Conservation (phyloP, 1,284 basidiomycete species). For the Anthracocystis walkeri region DNA sequence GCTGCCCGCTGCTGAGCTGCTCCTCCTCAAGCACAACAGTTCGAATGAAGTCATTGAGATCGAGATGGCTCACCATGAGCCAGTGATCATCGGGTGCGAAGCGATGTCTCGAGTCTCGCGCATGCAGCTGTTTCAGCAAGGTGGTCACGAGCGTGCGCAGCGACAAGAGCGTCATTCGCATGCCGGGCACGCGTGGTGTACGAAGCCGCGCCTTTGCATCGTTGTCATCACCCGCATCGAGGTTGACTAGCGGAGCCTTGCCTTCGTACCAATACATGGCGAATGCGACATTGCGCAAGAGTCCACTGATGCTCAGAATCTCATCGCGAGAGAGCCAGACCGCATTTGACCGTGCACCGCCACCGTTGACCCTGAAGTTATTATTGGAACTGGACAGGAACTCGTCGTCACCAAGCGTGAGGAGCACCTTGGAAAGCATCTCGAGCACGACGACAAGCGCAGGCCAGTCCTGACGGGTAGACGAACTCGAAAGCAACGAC, state of each 20-base stretch:
- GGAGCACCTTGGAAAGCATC: constrained; percentile 84
- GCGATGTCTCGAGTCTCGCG: constrained; percentile 55
- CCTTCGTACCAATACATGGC: constrained; percentile 81
- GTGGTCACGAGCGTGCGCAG: constrained; percentile 57
- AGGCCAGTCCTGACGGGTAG: constrained; percentile 68
- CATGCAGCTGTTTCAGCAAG: constrained; percentile 65
- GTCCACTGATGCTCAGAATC: constrained; percentile 77
- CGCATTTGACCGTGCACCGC: constrained; percentile 16
- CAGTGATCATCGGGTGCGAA: constrained; percentile 77
- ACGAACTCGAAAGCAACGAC: constrained; percentile 11
- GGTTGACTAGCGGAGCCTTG: constrained; percentile 37
- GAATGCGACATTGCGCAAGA: constrained; percentile 83
- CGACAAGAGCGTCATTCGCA: constrained; percentile 48
- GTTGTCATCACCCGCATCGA: constrained; percentile 19
- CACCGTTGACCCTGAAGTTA: constrained; percentile 9
- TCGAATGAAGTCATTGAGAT: constrained; percentile 87
- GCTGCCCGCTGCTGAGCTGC: constrained; percentile 51
- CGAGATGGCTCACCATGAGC: constrained; percentile 79
- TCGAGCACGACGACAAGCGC: constrained; percentile 84
- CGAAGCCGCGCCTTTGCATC: constrained; percentile 1
- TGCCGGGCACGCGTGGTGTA: constrained; percentile 50
- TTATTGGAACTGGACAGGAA: constrained; percentile 76
- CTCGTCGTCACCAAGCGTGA: constrained; percentile 96
- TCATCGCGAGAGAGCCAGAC: constrained; percentile 80
- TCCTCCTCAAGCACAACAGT: constrained; percentile 77